These are phyloP conservation scores for Coniochaeta sp. DNA, from an alignment of 2,329 filamentous ascomycete species.

Conservation along the genomic window DNA sequence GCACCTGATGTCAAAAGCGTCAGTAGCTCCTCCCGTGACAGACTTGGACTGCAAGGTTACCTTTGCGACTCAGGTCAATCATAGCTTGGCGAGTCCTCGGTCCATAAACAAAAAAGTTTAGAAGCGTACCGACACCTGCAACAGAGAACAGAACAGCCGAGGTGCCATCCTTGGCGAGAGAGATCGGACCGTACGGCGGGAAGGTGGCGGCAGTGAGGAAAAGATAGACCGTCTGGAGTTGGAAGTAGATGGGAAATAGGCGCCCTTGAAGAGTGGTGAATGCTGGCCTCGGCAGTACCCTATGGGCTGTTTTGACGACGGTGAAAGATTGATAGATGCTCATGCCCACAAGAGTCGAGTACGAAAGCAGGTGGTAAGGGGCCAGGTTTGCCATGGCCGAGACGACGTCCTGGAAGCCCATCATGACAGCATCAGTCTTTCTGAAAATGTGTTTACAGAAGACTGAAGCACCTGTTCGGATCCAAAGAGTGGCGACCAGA, in stretches of 20 bases:
- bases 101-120: conserved; percentile 29
- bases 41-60: conserved; percentile 3
- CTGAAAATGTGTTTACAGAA: not conserved
- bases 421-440: not conserved
- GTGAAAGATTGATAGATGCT: conserved; percentile 31
- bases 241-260: conserved; percentile 33
- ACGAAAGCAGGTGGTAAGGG: conserved; percentile 28
- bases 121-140: conserved; percentile 18
- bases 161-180: conserved; percentile 17
- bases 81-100: conserved; percentile 24
- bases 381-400: conserved; percentile 12
- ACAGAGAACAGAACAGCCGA: conserved; percentile 27
- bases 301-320: conserved; percentile 25
- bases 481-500: too few species aligned
- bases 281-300: conserved; percentile 22
- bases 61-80: conserved; percentile 24
- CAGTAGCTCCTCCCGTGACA: not conserved
- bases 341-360: conserved; percentile 29
- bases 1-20: not conserved
- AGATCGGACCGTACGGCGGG: conserved; percentile 21
- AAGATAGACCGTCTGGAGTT: conserved; percentile 24
- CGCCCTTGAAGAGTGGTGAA: conserved; percentile 30
- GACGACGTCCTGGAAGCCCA: not conserved
- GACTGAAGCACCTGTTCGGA: not conserved
- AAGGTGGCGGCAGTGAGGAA: conserved; percentile 24